Conservation (phyloP, 495 filamentous ascomycete genomes). For the Lentithecium fluviatile region DNA sequence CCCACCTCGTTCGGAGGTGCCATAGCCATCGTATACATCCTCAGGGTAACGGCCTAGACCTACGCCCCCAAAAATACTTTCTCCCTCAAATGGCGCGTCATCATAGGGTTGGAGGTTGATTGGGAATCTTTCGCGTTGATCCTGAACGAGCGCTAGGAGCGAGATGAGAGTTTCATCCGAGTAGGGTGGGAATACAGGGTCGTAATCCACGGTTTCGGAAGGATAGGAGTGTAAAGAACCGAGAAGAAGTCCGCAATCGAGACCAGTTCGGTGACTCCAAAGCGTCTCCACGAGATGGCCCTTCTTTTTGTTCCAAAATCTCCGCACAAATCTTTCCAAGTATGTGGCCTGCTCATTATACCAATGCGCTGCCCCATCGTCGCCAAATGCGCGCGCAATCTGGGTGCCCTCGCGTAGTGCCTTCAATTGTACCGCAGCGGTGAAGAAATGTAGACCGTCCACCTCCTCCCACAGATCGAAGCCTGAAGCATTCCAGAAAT, state of each 20-base stretch:
- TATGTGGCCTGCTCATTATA: constrained; percentile 39
- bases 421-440: constrained; percentile 55
- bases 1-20: constrained; percentile 38
- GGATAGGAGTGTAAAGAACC: constrained; percentile 42
- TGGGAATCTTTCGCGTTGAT: constrained; percentile 41
- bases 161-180: constrained; percentile 44
- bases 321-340: constrained; percentile 36
- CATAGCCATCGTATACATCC: constrained; percentile 49
- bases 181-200: constrained; percentile 38
- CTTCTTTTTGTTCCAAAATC: constrained; percentile 42
- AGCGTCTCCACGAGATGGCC: constrained; percentile 43
- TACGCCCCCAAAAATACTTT: constrained; percentile 33
- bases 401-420: constrained; percentile 43
- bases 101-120: constrained; percentile 35
- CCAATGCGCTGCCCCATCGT: constrained; percentile 42
- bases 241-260: constrained; percentile 46
- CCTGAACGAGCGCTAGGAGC: constrained; percentile 41
- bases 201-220: constrained; percentile 1
- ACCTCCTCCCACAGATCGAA: constrained; percentile 59
- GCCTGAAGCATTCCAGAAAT: constrained; percentile 49
- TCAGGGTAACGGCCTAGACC: constrained; percentile 48
- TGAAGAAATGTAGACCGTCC: constrained; percentile 60
- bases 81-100: constrained; percentile 21
- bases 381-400: constrained; percentile 39
- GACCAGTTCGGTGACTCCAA: constrained; percentile 37